A percentile compares a stretch with the other conserved stretches of the same genome.
Evolutionary conservation across 768 basidiomycete genomes (phyloP).

Genomic region (Termitomyces bulborhizus): DNA sequence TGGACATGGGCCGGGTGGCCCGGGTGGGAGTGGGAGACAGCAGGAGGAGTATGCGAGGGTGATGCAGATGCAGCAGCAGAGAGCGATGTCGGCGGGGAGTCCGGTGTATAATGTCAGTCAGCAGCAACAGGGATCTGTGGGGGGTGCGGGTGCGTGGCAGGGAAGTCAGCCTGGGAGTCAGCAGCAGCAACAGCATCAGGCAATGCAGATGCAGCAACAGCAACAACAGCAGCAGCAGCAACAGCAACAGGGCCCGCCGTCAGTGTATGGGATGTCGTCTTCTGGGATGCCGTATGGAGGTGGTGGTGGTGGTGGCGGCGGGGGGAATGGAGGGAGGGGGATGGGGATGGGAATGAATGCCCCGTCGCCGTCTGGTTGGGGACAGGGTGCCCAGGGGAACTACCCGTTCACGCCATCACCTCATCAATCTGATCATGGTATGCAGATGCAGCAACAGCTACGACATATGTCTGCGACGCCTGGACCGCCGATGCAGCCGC

Average conservation of each 20-base stretch:
- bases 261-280: slow-evolving; percentile 35
- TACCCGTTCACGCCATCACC: slow-evolving; percentile 36
- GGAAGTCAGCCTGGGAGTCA: slow-evolving; percentile 22
- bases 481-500: slow-evolving; percentile 26
- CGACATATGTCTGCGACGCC: slow-evolving; percentile 51
- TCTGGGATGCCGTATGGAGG: slow-evolving; percentile 20
- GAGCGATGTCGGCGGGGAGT: slow-evolving; percentile 28
- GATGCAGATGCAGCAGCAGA: slow-evolving; percentile 36
- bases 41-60: slow-evolving; percentile 56
- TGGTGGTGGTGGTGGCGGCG: neutral
- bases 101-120: slow-evolving; percentile 29
- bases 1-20: neutral
- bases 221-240: slow-evolving; percentile 21
- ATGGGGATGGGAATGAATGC: slow-evolving; percentile 10
- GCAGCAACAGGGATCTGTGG: neutral
- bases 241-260: slow-evolving; percentile 14
- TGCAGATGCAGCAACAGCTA: slow-evolving; percentile 27
- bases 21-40: slow-evolving; percentile 11
- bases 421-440: slow-evolving; percentile 22
- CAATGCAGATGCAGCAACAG: slow-evolving; percentile 19
- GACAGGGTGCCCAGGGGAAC: slow-evolving; percentile 1
- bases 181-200: slow-evolving; percentile 18
- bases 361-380: slow-evolving; percentile 24
- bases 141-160: slow-evolving; percentile 12
- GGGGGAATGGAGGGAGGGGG: neutral